Percentiles rank a stretch among this genome's conserved stretches.
Conservation (phyloP, 768 basidiomycete genomes). For the Hygrocybe punicea region DNA sequence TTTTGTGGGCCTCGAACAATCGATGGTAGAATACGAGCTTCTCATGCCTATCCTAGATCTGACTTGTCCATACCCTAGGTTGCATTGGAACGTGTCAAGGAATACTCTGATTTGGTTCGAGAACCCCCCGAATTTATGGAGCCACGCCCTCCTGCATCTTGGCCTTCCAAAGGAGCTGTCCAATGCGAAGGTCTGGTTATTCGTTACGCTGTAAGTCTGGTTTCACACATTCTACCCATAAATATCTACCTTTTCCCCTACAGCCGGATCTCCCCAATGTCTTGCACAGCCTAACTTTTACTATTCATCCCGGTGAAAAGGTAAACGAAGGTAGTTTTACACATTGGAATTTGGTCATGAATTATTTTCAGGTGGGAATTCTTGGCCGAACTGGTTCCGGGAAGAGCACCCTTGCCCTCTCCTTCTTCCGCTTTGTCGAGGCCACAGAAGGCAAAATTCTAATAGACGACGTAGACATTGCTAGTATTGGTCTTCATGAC, state of each 20-base stretch:
- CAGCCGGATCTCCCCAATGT: conserved; percentile 87
- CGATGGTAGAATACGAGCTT: conserved; percentile 61
- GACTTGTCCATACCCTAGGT: conserved; percentile 44
- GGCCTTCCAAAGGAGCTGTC: conserved; percentile 73
- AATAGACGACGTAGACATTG: conserved; percentile 77
- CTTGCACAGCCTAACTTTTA: conserved; percentile 74
- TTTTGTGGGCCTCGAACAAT: conserved; percentile 86
- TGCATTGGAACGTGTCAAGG: conserved; percentile 85
- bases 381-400: conserved; percentile 71
- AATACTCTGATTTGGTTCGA: conserved; percentile 74
- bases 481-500: conserved; percentile 76
- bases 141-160: conserved; percentile 72
- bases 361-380: conserved; percentile 54
- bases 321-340: conserved; percentile 28
- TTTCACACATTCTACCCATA: not conserved
- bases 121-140: conserved; percentile 86
- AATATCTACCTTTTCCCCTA: conserved; percentile 1
- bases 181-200: conserved; percentile 73
- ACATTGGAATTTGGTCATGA: not conserved
- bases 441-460: conserved; percentile 70
- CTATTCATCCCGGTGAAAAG: conserved; percentile 72
- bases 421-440: conserved; percentile 88
- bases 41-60: not conserved
- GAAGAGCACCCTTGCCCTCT: conserved; percentile 78
- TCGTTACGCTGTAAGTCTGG: conserved; percentile 64